Percentiles rank a stretch among this genome's conserved stretches.
Conservation (phyloP, 768 basidiomycete species). For the Hygrocybe coccinea region DNA sequence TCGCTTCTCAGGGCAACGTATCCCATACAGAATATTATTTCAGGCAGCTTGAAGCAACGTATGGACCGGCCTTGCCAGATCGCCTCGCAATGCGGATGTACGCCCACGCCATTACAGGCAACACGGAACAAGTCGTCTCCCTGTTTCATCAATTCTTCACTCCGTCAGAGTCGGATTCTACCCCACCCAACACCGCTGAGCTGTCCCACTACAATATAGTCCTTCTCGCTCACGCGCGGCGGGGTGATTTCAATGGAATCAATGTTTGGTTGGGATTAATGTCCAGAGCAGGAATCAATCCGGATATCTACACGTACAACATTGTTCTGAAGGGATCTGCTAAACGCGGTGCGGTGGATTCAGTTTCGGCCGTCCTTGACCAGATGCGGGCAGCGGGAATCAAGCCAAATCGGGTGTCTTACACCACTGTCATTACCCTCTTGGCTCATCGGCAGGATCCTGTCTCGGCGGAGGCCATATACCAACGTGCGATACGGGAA, state of each 20-base stretch:
- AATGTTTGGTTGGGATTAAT: slow-evolving; percentile 53
- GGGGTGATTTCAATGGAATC: slow-evolving; percentile 45
- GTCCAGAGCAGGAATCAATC: slow-evolving; percentile 42
- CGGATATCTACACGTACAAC: slow-evolving; percentile 55
- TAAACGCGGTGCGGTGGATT: slow-evolving; percentile 47
- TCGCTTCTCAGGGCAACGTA: slow-evolving; percentile 49
- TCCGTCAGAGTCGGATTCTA: not conserved
- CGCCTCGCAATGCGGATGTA: slow-evolving; percentile 50
- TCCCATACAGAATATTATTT: slow-evolving; percentile 42
- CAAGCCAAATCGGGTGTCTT: slow-evolving; percentile 47
- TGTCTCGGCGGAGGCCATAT: slow-evolving; percentile 60
- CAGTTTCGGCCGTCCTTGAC: slow-evolving; percentile 46
- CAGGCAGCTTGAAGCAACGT: slow-evolving; percentile 28
- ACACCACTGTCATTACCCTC: slow-evolving; percentile 63
- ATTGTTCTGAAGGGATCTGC: slow-evolving; percentile 58
- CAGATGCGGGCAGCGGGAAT: slow-evolving; percentile 56
- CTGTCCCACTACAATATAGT: slow-evolving; percentile 50
- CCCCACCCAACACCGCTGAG: not conserved
- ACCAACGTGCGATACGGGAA: slow-evolving; percentile 56
- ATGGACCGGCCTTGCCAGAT: slow-evolving; percentile 20
- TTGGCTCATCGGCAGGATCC: slow-evolving; percentile 61
- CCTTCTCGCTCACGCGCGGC: slow-evolving; percentile 49
- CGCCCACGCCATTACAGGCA: slow-evolving; percentile 47
- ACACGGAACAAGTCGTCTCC: slow-evolving; percentile 36
- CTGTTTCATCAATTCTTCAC: slow-evolving; percentile 58